Evolutionary conservation across 2,329 filamentous ascomycete species (phyloP).

Genomic region (Xylaria sp.): DNA sequence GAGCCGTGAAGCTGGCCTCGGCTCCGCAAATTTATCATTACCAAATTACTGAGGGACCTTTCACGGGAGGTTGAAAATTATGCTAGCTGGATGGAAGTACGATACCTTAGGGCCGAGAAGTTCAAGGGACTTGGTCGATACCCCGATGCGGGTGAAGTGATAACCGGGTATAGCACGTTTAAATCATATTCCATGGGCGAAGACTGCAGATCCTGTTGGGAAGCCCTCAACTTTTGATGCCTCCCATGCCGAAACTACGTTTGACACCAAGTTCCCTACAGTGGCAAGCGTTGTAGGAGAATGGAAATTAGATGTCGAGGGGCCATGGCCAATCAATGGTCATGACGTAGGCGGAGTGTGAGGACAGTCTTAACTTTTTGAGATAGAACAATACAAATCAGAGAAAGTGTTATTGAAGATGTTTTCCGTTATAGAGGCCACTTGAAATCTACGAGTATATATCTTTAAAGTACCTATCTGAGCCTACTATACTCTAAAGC

Average conservation of each 20-base stretch:
- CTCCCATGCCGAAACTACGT: neutral
- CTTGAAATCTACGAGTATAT: neutral
- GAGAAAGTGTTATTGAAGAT: neutral
- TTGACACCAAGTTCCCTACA: constrained; percentile 5
- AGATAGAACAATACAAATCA: constrained; percentile 31
- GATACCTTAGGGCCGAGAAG: neutral
- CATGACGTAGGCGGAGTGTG: neutral
- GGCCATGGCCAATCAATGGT: neutral
- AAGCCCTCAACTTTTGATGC: neutral
- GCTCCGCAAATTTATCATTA: neutral
- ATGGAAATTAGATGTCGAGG: constrained; percentile 1
- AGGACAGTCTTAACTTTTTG: constrained; percentile 23
- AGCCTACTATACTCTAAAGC: no score
- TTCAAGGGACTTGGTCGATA: neutral
- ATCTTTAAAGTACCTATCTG: neutral
- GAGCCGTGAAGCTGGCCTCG: neutral
- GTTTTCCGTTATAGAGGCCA: no score
- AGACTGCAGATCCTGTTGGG: neutral
- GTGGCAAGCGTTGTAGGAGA: neutral
- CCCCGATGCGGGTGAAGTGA: neutral
- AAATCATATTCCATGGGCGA: neutral
- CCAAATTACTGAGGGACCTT: neutral
- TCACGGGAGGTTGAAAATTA: neutral
- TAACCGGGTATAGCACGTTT: neutral
- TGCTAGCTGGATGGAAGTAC: neutral